phyloP scores from a whole-genome alignment of 768 basidiomycete genomes.

The Boletus edulis region DNA sequence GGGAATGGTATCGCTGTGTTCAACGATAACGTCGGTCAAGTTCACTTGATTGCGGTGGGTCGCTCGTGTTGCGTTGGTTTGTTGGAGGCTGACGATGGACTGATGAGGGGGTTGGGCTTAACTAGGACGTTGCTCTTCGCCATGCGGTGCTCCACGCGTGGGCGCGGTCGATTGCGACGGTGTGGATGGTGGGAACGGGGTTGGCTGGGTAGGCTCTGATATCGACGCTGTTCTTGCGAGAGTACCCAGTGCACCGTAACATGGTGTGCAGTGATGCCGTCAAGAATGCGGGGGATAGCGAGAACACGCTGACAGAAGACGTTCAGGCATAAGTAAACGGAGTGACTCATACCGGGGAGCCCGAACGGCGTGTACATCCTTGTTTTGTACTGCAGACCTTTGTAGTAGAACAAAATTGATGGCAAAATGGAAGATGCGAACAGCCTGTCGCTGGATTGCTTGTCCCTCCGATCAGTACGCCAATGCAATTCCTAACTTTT shows the following conservation, averaged over 20 bases:
- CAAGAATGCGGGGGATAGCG: slow-evolving; percentile 20
- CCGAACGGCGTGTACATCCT: no score
- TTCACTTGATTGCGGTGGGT: slow-evolving; percentile 32
- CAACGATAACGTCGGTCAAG: slow-evolving; percentile 42
- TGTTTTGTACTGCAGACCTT: no score
- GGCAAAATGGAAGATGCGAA: no score
- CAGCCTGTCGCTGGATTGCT: no score
- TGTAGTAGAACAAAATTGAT: no score
- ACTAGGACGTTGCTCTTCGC: slow-evolving; percentile 49
- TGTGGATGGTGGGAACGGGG: slow-evolving; percentile 67
- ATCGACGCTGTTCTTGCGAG: slow-evolving; percentile 49
- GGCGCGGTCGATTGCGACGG: slow-evolving; percentile 57
- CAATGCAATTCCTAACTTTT: no score
- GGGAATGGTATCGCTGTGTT: slow-evolving; percentile 42
- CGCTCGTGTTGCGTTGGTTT: not conserved
- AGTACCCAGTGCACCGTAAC: slow-evolving; percentile 56
- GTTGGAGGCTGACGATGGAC: not conserved
- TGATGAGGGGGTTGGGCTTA: not conserved
- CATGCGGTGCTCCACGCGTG: slow-evolving; percentile 58
- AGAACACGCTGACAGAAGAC: not conserved
- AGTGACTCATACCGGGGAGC: no score
- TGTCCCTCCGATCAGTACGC: no score
- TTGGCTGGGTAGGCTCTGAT: slow-evolving; percentile 53
- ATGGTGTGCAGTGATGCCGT: slow-evolving; percentile 37
- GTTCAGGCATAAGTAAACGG: not conserved